phyloP scores from a whole-genome alignment of 495 filamentous ascomycete genomes.

The Staphylotrichum longicolle region DNA sequence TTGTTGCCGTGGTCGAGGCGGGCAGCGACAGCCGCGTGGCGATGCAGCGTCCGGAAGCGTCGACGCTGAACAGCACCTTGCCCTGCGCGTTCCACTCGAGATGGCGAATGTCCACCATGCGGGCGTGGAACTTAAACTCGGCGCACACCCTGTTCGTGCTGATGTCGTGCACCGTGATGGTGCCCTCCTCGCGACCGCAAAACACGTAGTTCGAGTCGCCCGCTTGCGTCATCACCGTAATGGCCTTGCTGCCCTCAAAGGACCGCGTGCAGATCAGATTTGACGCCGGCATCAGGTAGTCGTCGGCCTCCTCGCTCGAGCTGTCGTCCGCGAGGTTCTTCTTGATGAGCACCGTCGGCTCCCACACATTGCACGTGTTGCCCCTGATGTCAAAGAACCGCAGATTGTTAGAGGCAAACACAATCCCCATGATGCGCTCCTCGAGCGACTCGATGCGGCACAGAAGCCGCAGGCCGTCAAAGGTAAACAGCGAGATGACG shows the following conservation, averaged over 20 bases:
- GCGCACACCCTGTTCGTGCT: conserved; percentile 17
- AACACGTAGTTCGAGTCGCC: conserved; percentile 21
- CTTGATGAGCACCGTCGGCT: conserved; percentile 26
- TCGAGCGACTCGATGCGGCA: conserved; percentile 24
- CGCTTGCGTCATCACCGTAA: conserved; percentile 22
- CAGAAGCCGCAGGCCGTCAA: conserved; percentile 24
- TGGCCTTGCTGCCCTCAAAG: conserved; percentile 23
- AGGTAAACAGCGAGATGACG: conserved; percentile 26
- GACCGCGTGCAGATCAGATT: conserved; percentile 21
- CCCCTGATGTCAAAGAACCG: conserved; percentile 27
- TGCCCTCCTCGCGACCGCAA: conserved; percentile 28
- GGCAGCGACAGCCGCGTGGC: conserved; percentile 19
- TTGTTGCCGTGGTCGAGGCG: not conserved
- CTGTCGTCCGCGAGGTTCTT: conserved; percentile 25
- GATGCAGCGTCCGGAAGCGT: conserved; percentile 25
- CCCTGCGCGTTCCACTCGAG: conserved; percentile 26
- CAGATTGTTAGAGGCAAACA: conserved; percentile 26
- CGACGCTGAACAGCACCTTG: conserved; percentile 27
- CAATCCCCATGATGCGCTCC: conserved; percentile 26
- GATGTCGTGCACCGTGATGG: conserved; percentile 25
- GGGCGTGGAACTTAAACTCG: conserved; percentile 20
- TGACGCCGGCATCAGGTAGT: conserved; percentile 19
- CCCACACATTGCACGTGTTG: conserved; percentile 27
- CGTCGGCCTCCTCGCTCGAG: conserved; percentile 25
- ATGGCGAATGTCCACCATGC: conserved; percentile 24